Conservation (phyloP, 768 basidiomycete genomes). For the Hericium alpestre region DNA sequence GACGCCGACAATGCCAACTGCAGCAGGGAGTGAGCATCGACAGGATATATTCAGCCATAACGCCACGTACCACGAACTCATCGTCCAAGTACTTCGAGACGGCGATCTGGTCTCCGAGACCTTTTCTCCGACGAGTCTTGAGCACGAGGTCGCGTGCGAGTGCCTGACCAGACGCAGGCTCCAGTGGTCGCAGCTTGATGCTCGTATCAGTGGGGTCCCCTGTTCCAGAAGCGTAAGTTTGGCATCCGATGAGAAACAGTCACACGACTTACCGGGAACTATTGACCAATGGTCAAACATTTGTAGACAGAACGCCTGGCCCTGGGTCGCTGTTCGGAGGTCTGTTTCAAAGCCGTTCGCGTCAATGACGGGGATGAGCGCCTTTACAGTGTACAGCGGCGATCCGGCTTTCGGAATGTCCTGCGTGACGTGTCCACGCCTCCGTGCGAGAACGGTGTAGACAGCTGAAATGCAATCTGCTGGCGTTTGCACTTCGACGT, state of each 20-base stretch:
- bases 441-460: constrained; percentile 95
- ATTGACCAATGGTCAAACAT: constrained; percentile 98
- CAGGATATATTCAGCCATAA: not conserved
- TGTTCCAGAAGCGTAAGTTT: constrained; percentile 17
- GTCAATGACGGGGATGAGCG: constrained; percentile 95
- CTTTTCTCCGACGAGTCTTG: constrained; percentile 93
- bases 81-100: constrained; percentile 97
- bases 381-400: constrained; percentile 95
- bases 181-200: constrained; percentile 91
- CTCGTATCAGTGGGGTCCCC: constrained; percentile 97
- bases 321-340: constrained; percentile 92
- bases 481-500: constrained; percentile 98
- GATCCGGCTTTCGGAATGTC: constrained; percentile 98
- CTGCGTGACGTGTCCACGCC: constrained; percentile 97
- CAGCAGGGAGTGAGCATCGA: not conserved
- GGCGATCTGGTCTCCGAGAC: constrained; percentile 92
- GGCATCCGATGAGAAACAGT: not conserved
- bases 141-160: constrained; percentile 90
- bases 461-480: constrained; percentile 98
- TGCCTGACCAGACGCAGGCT: constrained; percentile 94
- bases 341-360: constrained; percentile 99
- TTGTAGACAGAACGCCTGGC: constrained; percentile 97
- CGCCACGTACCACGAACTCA: constrained; percentile 74
- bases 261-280: constrained; percentile 67
- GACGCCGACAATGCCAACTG: constrained; percentile 92